Evolutionary conservation across 495 filamentous ascomycete species (phyloP).

Genomic region (Aeminium ludgeri): DNA sequence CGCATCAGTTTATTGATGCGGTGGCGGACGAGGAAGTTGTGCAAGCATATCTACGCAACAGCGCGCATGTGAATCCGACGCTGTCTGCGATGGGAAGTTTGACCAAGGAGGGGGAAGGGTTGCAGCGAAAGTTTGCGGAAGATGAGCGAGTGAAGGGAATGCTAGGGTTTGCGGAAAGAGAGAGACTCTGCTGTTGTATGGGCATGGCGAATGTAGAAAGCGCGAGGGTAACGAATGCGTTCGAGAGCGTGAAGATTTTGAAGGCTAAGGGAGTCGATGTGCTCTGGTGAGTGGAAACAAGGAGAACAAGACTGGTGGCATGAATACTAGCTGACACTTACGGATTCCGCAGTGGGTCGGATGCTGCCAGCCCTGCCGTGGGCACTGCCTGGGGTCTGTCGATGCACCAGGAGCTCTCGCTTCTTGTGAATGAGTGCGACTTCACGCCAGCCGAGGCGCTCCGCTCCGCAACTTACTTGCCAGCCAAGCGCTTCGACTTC

Average conservation of each 20-base stretch:
- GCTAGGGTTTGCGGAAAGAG: slow-evolving; percentile 17
- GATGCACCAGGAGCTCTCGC: slow-evolving; percentile 22
- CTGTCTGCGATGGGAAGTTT: slow-evolving; percentile 19
- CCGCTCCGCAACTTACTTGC: slow-evolving; percentile 18
- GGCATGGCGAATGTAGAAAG: slow-evolving; percentile 9
- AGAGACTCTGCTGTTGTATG: slow-evolving; percentile 21
- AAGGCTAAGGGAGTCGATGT: slow-evolving; percentile 21
- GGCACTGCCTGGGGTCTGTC: slow-evolving; percentile 24
- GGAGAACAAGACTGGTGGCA: neutral
- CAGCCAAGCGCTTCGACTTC: slow-evolving; percentile 21
- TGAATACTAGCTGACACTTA: neutral
- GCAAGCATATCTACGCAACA: slow-evolving; percentile 22
- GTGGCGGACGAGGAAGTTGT: slow-evolving; percentile 20
- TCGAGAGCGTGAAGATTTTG: slow-evolving; percentile 22
- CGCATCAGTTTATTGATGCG: slow-evolving; percentile 22
- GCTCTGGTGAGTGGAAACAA: slow-evolving; percentile 19
- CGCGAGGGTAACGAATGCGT: slow-evolving; percentile 18
- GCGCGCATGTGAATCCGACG: slow-evolving; percentile 24
- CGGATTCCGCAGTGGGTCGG: slow-evolving; percentile 17
- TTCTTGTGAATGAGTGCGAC: slow-evolving; percentile 22
- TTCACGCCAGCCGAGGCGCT: slow-evolving; percentile 23
- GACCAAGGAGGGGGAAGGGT: slow-evolving; percentile 20
- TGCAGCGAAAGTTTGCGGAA: slow-evolving; percentile 22
- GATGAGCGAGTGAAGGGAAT: slow-evolving; percentile 18
- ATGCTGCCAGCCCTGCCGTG: slow-evolving; percentile 21